Evolutionary conservation across 345 rosid genomes (phyloP).

Genomic region (Boechera stricta): DNA sequence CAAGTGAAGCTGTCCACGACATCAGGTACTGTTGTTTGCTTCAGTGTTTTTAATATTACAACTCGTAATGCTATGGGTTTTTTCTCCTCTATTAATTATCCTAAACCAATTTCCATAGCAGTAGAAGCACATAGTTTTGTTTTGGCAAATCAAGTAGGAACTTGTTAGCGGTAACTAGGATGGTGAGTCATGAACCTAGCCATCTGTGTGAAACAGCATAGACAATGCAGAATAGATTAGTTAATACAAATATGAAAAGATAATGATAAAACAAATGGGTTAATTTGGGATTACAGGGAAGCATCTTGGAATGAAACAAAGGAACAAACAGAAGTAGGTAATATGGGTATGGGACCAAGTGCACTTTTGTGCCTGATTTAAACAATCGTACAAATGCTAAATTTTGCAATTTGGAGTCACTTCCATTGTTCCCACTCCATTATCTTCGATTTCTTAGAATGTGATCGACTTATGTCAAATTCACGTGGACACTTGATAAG

Average conservation of each 20-base stretch:
- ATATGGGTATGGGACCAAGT: slow-evolving; percentile 39
- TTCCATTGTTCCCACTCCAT: slow-evolving; percentile 40
- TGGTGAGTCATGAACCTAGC: slow-evolving; percentile 14
- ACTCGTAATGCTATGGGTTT: neutral
- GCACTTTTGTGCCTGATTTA: slow-evolving; percentile 31
- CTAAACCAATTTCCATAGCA: neutral
- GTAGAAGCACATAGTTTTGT: slow-evolving; percentile 12
- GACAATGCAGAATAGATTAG: slow-evolving; percentile 25
- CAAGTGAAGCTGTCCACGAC: slow-evolving; percentile 44
- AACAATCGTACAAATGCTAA: slow-evolving; percentile 46
- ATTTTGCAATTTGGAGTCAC: slow-evolving; percentile 41
- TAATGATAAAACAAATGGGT: slow-evolving; percentile 29
- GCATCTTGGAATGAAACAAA: slow-evolving; percentile 31
- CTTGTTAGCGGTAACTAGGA: neutral
- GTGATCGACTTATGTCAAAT: slow-evolving; percentile 37
- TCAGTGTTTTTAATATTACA: slow-evolving; percentile 23
- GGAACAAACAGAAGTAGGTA: slow-evolving; percentile 42
- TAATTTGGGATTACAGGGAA: neutral
- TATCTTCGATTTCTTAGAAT: slow-evolving; percentile 35
- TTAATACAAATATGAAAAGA: slow-evolving; percentile 14
- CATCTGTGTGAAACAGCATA: neutral
- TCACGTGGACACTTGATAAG: slow-evolving; percentile 37
- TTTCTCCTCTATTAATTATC: neutral
- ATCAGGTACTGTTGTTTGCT: slow-evolving; percentile 36
- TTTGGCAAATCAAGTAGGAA: slow-evolving; percentile 19